phyloP scores from a whole-genome alignment of 768 basidiomycete species.

The Trichaptum fuscoviolaceum region DNA sequence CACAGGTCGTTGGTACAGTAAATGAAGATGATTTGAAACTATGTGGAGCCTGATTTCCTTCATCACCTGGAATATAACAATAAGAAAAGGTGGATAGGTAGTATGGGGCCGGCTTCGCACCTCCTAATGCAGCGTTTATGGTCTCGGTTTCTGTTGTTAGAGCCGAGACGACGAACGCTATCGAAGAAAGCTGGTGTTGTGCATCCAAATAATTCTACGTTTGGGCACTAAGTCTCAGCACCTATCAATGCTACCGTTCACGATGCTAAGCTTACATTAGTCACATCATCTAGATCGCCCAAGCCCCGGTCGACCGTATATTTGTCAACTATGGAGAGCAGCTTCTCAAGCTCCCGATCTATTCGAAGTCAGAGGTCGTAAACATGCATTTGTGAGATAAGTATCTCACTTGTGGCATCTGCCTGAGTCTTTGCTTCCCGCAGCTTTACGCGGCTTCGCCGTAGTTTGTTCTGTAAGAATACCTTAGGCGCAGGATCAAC shows the following conservation, averaged over 20 bases:
- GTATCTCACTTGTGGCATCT: constrained; percentile 52
- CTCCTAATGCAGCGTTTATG: constrained; percentile 56
- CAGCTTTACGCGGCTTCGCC: constrained; percentile 54
- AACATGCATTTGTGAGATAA: background rate
- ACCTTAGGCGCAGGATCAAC: constrained; percentile 69
- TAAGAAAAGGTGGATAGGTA: constrained; percentile 13
- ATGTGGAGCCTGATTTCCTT: constrained; percentile 66
- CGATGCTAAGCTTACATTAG: constrained; percentile 38
- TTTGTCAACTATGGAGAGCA: constrained; percentile 39
- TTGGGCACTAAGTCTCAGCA: constrained; percentile 13
- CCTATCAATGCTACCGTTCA: background rate
- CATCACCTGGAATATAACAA: constrained; percentile 50
- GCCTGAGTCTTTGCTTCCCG: constrained; percentile 54
- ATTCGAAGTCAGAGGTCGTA: constrained; percentile 2
- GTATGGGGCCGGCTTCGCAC: constrained; percentile 25
- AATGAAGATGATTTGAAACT: constrained; percentile 82
- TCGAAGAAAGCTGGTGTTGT: constrained; percentile 52
- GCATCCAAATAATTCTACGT: constrained; percentile 58
- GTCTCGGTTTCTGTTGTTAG: constrained; percentile 61
- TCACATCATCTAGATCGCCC: constrained; percentile 53
- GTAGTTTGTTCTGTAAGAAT: constrained; percentile 75
- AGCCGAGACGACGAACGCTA: constrained; percentile 49
- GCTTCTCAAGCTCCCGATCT: constrained; percentile 55
- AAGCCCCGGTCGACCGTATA: constrained; percentile 44
- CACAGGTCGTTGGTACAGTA: constrained; percentile 79